These are phyloP conservation scores for Tausonia pullulans DNA, from an alignment of 1,284 basidiomycete genomes.

Conservation along the genomic window DNA sequence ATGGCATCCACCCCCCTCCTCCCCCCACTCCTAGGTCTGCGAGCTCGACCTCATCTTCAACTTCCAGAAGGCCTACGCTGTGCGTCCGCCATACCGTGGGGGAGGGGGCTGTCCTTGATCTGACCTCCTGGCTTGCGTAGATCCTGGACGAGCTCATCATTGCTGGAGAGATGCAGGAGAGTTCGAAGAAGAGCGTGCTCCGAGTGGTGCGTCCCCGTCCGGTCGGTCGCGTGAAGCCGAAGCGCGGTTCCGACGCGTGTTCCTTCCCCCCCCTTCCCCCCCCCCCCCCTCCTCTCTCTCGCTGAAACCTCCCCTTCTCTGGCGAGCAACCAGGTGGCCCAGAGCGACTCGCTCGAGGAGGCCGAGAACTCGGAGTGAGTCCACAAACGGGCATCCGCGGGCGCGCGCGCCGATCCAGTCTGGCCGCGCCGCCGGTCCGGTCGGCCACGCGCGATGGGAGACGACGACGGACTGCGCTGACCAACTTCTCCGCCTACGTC, in stretches of 20 bases:
- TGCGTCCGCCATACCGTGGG: slow-evolving; percentile 29
- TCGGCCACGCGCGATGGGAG: no score
- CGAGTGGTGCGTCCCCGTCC: slow-evolving; percentile 51
- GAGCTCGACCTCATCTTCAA: slow-evolving; percentile 97
- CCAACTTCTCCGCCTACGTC: no score
- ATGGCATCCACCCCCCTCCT: not conserved
- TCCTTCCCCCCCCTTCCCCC: slow-evolving; percentile 28
- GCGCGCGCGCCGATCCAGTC: not conserved
- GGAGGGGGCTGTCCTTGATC: not conserved
- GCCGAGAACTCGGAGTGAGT: slow-evolving; percentile 26
- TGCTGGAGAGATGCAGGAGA: slow-evolving; percentile 94
- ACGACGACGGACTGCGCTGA: not conserved
- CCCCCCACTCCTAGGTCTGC: slow-evolving; percentile 55
- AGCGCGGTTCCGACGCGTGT: not conserved
- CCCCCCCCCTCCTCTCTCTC: not conserved
- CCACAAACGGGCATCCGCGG: not conserved
- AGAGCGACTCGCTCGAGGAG: slow-evolving; percentile 40
- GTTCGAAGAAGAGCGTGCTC: slow-evolving; percentile 94
- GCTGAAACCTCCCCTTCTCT: not conserved
- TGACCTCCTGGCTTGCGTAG: slow-evolving; percentile 36
- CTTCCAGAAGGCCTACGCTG: slow-evolving; percentile 94
- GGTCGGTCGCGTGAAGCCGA: slow-evolving; percentile 17
- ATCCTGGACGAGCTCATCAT: slow-evolving; percentile 97
- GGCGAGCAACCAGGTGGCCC: slow-evolving; percentile 31
- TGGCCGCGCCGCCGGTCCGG: no score